Evolutionary conservation across 2,329 filamentous ascomycete species (phyloP).

Genomic region (Aureobasidium subglaciale): DNA sequence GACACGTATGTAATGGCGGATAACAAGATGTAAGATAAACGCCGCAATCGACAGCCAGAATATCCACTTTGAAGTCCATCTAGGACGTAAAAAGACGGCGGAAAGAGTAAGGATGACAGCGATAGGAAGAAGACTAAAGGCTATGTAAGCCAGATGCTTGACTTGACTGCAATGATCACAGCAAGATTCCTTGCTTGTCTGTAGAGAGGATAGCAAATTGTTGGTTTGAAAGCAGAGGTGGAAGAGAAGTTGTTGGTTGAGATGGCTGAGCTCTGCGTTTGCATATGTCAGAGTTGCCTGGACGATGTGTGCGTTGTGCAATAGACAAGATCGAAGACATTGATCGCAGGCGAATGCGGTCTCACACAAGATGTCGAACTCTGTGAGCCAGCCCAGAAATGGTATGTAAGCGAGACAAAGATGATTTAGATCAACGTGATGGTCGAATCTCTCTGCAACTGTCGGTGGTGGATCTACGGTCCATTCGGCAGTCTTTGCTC

Average conservation of each 20-base stretch:
- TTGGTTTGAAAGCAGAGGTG: not conserved
- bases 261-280: not conserved
- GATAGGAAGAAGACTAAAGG: not conserved
- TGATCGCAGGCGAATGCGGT: not conserved
- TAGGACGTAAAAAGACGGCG: not conserved
- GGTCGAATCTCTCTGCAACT: not conserved
- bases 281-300: not conserved
- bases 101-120: not conserved
- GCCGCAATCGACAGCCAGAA: not conserved
- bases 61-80: not conserved
- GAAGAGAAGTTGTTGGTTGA: not conserved
- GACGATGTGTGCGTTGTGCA: not conserved
- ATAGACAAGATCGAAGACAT: not conserved
- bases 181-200: not conserved
- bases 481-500: not conserved
- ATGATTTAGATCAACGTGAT: not conserved
- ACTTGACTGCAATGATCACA: not conserved
- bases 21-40: not conserved
- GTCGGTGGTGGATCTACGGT: not conserved
- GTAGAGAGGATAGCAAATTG: not conserved
- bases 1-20: not conserved
- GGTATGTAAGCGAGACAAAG: conserved; percentile 2
- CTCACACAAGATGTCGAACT: not conserved
- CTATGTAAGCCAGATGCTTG: not conserved
- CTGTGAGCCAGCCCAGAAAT: not conserved